Conservation (phyloP, 2,329 filamentous ascomycete species). For the Plectosphaerella sp. region DNA sequence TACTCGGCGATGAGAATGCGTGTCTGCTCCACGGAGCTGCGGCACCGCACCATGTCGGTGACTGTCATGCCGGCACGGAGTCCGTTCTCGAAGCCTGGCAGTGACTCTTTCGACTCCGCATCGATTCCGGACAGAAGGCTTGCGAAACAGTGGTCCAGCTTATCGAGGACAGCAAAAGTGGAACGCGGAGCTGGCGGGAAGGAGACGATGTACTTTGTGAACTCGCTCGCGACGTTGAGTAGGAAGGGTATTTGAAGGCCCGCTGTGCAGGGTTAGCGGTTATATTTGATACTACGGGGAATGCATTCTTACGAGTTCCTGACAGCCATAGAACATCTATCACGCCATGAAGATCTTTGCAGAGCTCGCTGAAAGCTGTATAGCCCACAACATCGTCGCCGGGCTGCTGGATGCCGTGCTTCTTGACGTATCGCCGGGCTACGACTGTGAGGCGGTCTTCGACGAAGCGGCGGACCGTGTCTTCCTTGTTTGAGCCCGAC, state of each 20-base stretch:
- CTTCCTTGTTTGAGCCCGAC: constrained; percentile 56
- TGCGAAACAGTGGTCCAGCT: constrained; percentile 80
- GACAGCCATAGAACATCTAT: constrained; percentile 83
- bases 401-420: constrained; percentile 41
- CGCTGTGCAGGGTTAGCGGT: constrained; percentile 43
- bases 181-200: constrained; percentile 66
- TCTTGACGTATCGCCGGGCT: constrained; percentile 57
- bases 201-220: constrained; percentile 66
- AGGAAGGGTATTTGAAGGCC: constrained; percentile 80
- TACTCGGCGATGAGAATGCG: constrained; percentile 66
- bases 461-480: constrained; percentile 53
- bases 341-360: constrained; percentile 67
- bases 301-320: constrained; percentile 81
- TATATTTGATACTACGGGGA: too few relatives aligned
- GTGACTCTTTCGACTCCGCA: constrained; percentile 54
- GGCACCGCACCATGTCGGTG: constrained; percentile 84
- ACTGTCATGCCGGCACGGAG: constrained; percentile 62
- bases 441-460: constrained; percentile 48
- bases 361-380: constrained; percentile 63
- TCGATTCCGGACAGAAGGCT: constrained; percentile 68
- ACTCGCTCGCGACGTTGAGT: constrained; percentile 69
- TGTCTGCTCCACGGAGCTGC: constrained; percentile 74
- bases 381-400: constrained; percentile 48
- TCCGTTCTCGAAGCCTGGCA: constrained; percentile 67
- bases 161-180: constrained; percentile 68